A percentile compares a stretch with the other conserved stretches of the same genome.
Evolutionary conservation across 2,329 filamentous ascomycete genomes (phyloP).

Genomic region (Pseudocercospora vitis): DNA sequence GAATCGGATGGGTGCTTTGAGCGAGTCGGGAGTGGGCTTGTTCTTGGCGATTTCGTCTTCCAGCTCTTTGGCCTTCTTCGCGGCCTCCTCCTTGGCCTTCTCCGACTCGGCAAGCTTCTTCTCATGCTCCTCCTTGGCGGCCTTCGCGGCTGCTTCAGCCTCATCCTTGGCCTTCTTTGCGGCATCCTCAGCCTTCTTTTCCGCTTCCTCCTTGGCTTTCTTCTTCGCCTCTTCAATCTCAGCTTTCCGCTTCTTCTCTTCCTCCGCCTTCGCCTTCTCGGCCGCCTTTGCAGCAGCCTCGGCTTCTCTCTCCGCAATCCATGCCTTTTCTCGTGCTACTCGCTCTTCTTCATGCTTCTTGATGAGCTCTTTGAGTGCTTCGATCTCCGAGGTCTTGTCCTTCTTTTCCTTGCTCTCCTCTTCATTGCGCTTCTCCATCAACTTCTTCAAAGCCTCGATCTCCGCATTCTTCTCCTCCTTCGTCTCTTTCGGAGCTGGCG

Average conservation of each 20-base stretch:
- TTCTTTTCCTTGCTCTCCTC: conserved; percentile 23
- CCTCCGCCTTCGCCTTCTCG: conserved; percentile 46
- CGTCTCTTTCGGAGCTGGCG: conserved; percentile 32
- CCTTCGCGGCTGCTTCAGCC: conserved; percentile 52
- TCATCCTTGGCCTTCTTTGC: conserved; percentile 48
- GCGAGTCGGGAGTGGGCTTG: conserved; percentile 53
- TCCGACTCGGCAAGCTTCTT: conserved; percentile 58
- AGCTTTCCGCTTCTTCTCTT: conserved; percentile 52
- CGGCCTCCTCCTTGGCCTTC: conserved; percentile 52
- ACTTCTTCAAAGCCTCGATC: conserved; percentile 27
- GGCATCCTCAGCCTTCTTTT: conserved; percentile 46
- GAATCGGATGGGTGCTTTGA: conserved; percentile 77
- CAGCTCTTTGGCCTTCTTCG: conserved; percentile 50
- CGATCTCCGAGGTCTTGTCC: conserved; percentile 31
- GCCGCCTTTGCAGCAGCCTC: conserved; percentile 34
- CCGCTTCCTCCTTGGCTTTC: conserved; percentile 51
- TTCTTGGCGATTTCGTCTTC: conserved; percentile 51
- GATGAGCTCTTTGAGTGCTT: conserved; percentile 42
- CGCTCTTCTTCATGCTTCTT: conserved; percentile 44
- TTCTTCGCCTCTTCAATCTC: conserved; percentile 42
- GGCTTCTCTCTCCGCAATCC: conserved; percentile 32
- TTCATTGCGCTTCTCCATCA: conserved; percentile 26
- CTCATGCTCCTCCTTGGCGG: conserved; percentile 36
- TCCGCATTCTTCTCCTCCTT: conserved; percentile 25
- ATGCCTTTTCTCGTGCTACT: conserved; percentile 32